phyloP scores from a whole-genome alignment of 208 protist species.

The Perkinsela sp. region DNA sequence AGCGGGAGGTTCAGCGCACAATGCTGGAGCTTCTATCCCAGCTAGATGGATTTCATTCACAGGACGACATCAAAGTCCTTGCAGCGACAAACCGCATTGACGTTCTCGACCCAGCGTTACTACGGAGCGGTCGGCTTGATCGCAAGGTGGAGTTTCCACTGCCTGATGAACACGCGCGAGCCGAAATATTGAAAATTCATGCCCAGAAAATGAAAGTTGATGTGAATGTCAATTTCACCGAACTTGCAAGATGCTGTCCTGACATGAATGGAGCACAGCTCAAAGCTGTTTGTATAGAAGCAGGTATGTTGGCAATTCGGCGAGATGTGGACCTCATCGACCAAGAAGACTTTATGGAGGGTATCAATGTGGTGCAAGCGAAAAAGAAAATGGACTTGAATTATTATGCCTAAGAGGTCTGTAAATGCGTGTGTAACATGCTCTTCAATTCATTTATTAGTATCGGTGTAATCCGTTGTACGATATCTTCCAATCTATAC shows the following conservation, averaged over 20 bases:
- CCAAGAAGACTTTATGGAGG: constrained; percentile 98
- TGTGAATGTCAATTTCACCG: constrained; percentile 91
- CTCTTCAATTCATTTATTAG: too few species aligned
- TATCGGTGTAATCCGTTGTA: too few species aligned
- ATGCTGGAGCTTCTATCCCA: constrained; percentile 99
- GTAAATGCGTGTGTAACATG: too few species aligned
- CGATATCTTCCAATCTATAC: too few species aligned
- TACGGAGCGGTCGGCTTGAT: constrained; percentile 94
- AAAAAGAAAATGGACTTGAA: constrained; percentile 96
- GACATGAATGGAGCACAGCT: constrained; percentile 99
- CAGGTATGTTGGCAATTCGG: constrained; percentile 97
- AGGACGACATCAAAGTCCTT: constrained; percentile 95
- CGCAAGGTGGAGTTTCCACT: constrained; percentile 98
- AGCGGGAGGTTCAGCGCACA: constrained; percentile 94
- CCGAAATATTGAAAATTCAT: constrained; percentile 96
- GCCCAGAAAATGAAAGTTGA: constrained; percentile 91
- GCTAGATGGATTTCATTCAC: constrained; percentile 93
- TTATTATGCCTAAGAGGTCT: constrained; percentile 98
- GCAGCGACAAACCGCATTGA: constrained; percentile 98
- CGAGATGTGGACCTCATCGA: constrained; percentile 43
- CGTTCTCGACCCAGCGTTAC: constrained; percentile 98
- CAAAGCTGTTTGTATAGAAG: constrained; percentile 99
- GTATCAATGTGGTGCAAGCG: constrained; percentile 82
- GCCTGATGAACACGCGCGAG: constrained; percentile 90
- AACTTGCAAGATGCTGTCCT: constrained; percentile 90